These are phyloP conservation scores for Atkinsonella hypoxylon DNA, from an alignment of 2,329 filamentous ascomycete genomes.

Conservation along the genomic window DNA sequence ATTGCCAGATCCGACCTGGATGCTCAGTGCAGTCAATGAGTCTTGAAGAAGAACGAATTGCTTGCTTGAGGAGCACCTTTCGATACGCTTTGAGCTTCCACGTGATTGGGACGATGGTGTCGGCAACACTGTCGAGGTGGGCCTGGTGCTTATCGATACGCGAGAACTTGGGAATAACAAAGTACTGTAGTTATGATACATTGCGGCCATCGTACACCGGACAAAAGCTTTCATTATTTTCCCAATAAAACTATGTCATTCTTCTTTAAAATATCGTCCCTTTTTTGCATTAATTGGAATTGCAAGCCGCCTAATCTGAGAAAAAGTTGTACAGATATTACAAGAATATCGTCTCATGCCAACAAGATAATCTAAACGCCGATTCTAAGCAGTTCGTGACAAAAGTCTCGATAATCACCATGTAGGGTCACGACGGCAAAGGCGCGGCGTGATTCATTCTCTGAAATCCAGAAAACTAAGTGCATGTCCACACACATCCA, in stretches of 20 bases:
- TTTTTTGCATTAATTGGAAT: not conserved
- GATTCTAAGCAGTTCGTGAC: not conserved
- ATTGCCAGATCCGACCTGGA: not conserved
- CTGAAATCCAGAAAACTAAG: not conserved
- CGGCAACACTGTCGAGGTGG: not conserved
- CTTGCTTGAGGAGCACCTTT: too few species aligned
- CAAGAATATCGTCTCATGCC: not conserved
- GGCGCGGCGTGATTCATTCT: not conserved
- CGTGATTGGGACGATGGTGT: not conserved
- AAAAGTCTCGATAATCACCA: not conserved
- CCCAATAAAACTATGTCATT: not conserved
- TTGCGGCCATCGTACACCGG: conserved; percentile 1
- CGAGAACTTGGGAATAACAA: not conserved
- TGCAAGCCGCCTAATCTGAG: not conserved
- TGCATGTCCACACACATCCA: not conserved
- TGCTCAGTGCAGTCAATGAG: not conserved
- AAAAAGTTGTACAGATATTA: not conserved
- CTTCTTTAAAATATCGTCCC: too few species aligned
- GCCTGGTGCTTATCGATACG: conserved; percentile 11
- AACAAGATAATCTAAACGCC: not conserved
- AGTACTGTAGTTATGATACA: too few species aligned
- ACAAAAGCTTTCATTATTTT: conserved; percentile 8
- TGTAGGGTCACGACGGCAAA: not conserved
- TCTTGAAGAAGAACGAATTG: not conserved
- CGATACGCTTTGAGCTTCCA: not conserved